These are phyloP conservation scores for Solanum hybrid DNA, from an alignment of 305 asterid genomes.

Conservation along the genomic window DNA sequence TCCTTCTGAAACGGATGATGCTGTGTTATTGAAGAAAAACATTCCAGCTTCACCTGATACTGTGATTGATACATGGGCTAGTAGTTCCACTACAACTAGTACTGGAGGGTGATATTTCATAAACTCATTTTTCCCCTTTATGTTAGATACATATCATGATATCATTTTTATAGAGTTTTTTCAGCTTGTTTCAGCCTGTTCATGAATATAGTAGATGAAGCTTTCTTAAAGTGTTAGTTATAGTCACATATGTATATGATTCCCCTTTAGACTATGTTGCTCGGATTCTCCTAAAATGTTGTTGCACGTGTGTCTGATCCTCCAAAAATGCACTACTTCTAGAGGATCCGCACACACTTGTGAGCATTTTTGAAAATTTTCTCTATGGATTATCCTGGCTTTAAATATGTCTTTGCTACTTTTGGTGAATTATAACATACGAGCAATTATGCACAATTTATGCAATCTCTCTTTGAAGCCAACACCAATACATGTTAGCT, in stretches of 20 bases:
- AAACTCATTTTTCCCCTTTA: background rate
- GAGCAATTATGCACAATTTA: background rate
- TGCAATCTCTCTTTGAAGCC: background rate
- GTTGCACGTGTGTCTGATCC: background rate
- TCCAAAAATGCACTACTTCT: background rate
- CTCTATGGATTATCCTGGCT: background rate
- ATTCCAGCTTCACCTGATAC: slow-evolving; percentile 12
- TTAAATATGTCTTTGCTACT: background rate
- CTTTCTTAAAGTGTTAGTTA: background rate
- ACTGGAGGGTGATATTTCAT: background rate
- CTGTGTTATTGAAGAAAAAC: slow-evolving; percentile 10
- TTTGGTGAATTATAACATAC: background rate
- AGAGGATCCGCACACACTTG: background rate
- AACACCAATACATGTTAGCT: background rate
- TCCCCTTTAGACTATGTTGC: background rate
- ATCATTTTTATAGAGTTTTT: background rate
- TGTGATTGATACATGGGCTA: slow-evolving; percentile 1
- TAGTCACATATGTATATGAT: background rate
- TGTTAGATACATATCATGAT: background rate
- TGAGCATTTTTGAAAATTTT: background rate
- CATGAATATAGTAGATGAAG: background rate
- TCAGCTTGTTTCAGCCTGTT: background rate
- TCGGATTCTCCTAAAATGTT: background rate
- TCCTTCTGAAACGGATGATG: slow-evolving; percentile 10
- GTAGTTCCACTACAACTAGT: background rate